phyloP scores from a whole-genome alignment of 2,329 filamentous ascomycete genomes.

The Calonectria fujianensis region DNA sequence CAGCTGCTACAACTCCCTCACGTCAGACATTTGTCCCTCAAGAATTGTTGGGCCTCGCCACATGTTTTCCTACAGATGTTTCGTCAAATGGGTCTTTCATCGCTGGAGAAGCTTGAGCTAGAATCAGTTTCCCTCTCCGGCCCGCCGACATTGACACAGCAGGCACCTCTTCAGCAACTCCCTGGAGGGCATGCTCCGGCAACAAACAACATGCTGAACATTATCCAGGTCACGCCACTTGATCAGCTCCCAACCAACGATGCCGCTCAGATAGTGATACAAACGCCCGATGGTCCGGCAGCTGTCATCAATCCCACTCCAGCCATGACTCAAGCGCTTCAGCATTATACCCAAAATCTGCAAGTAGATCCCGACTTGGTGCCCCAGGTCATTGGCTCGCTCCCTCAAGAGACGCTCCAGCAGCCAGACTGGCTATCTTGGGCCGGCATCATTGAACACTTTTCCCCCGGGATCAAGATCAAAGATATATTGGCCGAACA shows the following conservation, averaged over 20 bases:
- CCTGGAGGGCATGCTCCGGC: neutral
- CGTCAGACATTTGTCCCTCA: slow-evolving; percentile 76
- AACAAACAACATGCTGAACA: slow-evolving; percentile 43
- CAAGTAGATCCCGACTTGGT: slow-evolving; percentile 25
- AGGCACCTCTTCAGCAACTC: slow-evolving; percentile 53
- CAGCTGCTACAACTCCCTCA: slow-evolving; percentile 72
- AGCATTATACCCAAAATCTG: slow-evolving; percentile 18
- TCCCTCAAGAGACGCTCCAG: slow-evolving; percentile 44
- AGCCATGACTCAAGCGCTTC: slow-evolving; percentile 28
- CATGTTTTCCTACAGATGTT: slow-evolving; percentile 73
- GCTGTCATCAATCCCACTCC: slow-evolving; percentile 6
- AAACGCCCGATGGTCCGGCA: neutral
- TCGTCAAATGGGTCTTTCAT: slow-evolving; percentile 65
- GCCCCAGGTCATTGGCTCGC: slow-evolving; percentile 28
- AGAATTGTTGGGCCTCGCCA: slow-evolving; percentile 82
- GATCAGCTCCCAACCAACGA: slow-evolving; percentile 12
- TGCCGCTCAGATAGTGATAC: neutral
- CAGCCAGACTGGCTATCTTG: slow-evolving; percentile 61
- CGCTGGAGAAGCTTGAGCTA: slow-evolving; percentile 73
- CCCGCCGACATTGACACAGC: slow-evolving; percentile 57
- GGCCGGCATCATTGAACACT: slow-evolving; percentile 65
- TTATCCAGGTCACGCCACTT: slow-evolving; percentile 41
- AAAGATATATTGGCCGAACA: slow-evolving; percentile 44
- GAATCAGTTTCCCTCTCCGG: slow-evolving; percentile 80
- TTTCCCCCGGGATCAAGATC: slow-evolving; percentile 62